Conservation (phyloP, 1,284 basidiomycete genomes). For the Trametes hirsuta region DNA sequence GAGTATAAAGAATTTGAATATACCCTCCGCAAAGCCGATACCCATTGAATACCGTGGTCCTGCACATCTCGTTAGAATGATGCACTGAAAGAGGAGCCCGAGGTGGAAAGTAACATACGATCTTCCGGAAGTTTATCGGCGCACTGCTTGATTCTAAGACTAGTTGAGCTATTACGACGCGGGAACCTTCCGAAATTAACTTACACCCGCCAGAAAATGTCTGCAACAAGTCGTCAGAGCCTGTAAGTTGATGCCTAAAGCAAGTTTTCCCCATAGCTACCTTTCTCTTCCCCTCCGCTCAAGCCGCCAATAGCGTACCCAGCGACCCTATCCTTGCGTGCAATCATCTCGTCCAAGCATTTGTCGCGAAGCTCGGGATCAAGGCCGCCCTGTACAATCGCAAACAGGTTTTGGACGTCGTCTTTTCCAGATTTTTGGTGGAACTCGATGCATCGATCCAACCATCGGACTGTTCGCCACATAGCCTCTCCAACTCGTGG, state of each 20-base stretch:
- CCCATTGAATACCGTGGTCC: slow-evolving; percentile 89
- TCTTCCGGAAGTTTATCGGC: slow-evolving; percentile 73
- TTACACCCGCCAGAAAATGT: slow-evolving; percentile 84
- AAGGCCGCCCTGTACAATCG: slow-evolving; percentile 86
- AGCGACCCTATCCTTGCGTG: slow-evolving; percentile 68
- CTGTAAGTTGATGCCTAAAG: not conserved
- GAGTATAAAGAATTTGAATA: not conserved
- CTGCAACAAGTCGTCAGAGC: slow-evolving; percentile 39
- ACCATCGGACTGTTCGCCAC: slow-evolving; percentile 81
- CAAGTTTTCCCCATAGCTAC: slow-evolving; percentile 38
- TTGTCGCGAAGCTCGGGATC: slow-evolving; percentile 67
- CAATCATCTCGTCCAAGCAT: slow-evolving; percentile 81
- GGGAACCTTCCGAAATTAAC: slow-evolving; percentile 25
- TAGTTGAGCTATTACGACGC: slow-evolving; percentile 18
- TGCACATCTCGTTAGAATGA: slow-evolving; percentile 33
- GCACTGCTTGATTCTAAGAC: slow-evolving; percentile 75
- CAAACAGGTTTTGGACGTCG: slow-evolving; percentile 78
- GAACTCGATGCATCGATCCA: slow-evolving; percentile 79
- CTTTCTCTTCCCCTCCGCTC: slow-evolving; percentile 88
- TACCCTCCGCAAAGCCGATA: slow-evolving; percentile 87
- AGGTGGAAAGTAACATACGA: slow-evolving; percentile 48
- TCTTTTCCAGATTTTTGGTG: slow-evolving; percentile 69
- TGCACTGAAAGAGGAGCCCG: not conserved
- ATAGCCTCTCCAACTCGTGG: slow-evolving; percentile 84
- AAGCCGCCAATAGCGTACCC: slow-evolving; percentile 86